Base-by-base conservation (phyloP, 768 basidiomycete genomes). In the Russula brevipes region DNA sequence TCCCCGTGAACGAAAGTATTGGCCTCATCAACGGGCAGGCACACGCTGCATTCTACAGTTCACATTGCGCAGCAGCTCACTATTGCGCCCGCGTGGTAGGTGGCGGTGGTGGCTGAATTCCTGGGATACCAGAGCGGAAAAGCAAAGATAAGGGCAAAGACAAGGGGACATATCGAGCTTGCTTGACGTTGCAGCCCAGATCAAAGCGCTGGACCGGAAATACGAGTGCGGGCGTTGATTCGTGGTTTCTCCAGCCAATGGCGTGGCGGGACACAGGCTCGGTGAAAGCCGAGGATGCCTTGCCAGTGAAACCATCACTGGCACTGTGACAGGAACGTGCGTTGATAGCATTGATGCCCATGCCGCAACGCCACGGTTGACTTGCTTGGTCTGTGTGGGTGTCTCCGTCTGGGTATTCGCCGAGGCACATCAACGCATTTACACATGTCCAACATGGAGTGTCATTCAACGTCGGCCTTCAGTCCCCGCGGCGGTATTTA, bases 401-500 rank as follows among this genome's bases (percentile, higher is more conserved):
- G n/a, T 46, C 36, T 46, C 33, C 57, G 24, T 51, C 51, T 52
- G 39, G 19, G 52, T 16, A 12, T 53, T 53, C 51, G 51, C 30
- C 42, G 39, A 49, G 35, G 44, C 31, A 54, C 24, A 9, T 16
- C 41, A 14, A 14, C 4, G 41, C 11, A 42, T 11, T 11, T 42
- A 16, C 4, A 5, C 3, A 14, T n/a, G 4, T 53, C 10, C 17
- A 24, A 12, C 17, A 3, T 38, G n/a, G 10, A 7, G 31, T 44
- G n/a, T 60, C 42, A 42, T 35, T 42, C 30, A 16, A 24, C 24
- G 24, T 35, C 33, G 44, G 24, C 19, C 4, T 46, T 38, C 24
- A 24, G 11, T 61, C 51, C 54, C 62, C 62, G 62, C 62, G 62
- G 51, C 39, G 46, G 24, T 39, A 42, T 24, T 5, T 24, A n/a